phyloP scores from a whole-genome alignment of 306 rosid species.

The Erythrophleum fordii region DNA sequence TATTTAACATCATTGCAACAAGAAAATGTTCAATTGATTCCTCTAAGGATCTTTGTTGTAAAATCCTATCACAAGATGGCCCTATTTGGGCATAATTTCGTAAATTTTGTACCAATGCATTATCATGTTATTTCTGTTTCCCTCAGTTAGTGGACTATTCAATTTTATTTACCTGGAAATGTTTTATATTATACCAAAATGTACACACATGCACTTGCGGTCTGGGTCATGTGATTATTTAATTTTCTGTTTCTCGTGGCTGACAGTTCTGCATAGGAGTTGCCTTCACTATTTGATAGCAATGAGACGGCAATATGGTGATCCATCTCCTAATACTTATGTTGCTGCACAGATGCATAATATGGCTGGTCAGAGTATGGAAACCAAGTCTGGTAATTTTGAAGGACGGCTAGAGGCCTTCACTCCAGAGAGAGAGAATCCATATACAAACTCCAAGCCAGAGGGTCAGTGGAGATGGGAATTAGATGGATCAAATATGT shows the following conservation, averaged over 20 bases:
- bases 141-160: background rate
- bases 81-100: background rate
- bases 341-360: conserved; percentile 65
- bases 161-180: background rate
- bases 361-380: conserved; percentile 61
- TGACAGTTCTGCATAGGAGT: conserved; percentile 33
- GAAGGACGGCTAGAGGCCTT: conserved; percentile 88
- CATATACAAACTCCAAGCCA: conserved; percentile 52
- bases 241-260: background rate
- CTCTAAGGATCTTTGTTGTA: background rate
- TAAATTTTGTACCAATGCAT: background rate
- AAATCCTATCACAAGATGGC: background rate
- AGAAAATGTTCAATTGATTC: background rate
- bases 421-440: conserved; percentile 79
- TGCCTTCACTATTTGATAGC: conserved; percentile 29
- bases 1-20: background rate
- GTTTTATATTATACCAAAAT: background rate
- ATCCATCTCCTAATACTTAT: conserved; percentile 60
- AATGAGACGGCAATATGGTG: conserved; percentile 78
- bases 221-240: background rate
- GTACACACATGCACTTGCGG: background rate
- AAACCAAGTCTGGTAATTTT: conserved; percentile 59
- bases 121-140: background rate
- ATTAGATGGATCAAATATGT: conserved; percentile 65
- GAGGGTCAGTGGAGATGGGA: conserved; percentile 94